Evolutionary conservation across 306 rosid genomes (phyloP).

Genomic region (Prunus salicina): DNA sequence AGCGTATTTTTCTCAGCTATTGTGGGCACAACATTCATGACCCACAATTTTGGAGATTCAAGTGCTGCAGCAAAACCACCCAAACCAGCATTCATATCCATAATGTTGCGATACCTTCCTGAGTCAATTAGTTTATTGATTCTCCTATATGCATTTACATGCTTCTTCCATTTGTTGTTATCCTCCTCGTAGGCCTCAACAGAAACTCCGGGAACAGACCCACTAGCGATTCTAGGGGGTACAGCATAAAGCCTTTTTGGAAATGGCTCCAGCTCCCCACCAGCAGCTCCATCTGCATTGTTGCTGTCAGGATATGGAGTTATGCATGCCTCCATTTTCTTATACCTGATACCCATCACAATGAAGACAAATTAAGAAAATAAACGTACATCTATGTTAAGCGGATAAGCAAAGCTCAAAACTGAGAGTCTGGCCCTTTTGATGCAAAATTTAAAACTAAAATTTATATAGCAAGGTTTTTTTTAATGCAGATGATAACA

Average conservation of each 20-base stretch:
- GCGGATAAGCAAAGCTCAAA: background rate
- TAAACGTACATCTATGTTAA: background rate
- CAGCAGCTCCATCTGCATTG: conserved; percentile 37
- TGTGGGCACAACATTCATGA: conserved; percentile 93
- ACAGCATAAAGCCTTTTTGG: conserved; percentile 71
- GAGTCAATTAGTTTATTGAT: conserved; percentile 64
- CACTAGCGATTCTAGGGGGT: conserved; percentile 85
- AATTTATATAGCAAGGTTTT: background rate
- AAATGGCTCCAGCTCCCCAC: conserved; percentile 56
- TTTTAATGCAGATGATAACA: background rate
- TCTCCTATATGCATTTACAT: conserved; percentile 75
- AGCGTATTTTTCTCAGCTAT: conserved; percentile 72
- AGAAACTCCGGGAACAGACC: conserved; percentile 75
- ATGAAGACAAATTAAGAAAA: conserved; percentile 23
- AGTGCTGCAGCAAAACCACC: conserved; percentile 92
- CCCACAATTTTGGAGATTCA: conserved; percentile 79
- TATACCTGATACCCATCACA: conserved; percentile 55
- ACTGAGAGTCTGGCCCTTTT: background rate
- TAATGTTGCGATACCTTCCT: conserved; percentile 93
- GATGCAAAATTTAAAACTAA: background rate
- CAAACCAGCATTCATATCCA: conserved; percentile 96
- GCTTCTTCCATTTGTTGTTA: conserved; percentile 76
- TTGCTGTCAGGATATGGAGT: conserved; percentile 47
- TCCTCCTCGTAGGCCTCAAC: conserved; percentile 60
- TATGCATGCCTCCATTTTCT: conserved; percentile 84